Base-by-base conservation (phyloP, 129 eudicot genomes). In the Helichrysum umbraculigerum region DNA sequence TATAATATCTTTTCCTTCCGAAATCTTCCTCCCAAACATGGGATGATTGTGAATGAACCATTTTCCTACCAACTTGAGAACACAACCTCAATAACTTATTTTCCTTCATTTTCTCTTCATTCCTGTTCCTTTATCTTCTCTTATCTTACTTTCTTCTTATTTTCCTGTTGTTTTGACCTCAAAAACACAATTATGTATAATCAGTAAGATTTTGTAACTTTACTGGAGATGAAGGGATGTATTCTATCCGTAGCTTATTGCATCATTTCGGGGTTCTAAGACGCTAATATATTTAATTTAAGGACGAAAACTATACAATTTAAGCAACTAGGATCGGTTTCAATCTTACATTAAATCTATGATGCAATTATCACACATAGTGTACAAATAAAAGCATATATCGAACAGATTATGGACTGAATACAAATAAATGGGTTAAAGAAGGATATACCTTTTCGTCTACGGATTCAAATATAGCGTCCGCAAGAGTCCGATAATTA, bases 401-500 rank as follows among this genome's bases (percentile, higher is more conserved):
- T 47, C 21, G 11, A 50, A 14, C 20, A 14, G 17, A n/a, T 28
- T 37, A 52, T 39, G 69, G 9, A 71, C 5, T 29, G 42, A 58
- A 76, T 39, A 44, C 62, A n/a, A 64, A 6, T 14, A n/a, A 14
- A 47, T 61, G 41, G 44, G 21, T 33, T 19, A 63, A 14, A 66
- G 44, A 39, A 78, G 16, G 41, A 71, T 67, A 39, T 68, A 90
- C 96, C 92, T 86, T 62, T 29, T 86, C 89, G 12, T 88, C 92
- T 28, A 56, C 52, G 4, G 39, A n/a, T 47, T 90, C 92, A 57
- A 90, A 88, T 61, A 93, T 90, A 47, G 92, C 87, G 84, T 90
- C 96, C 42, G 77, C 97, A 73, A 93, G 98, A 7, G 85, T 71
- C 17, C 86, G 87, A 63, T 83, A 93, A 12, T 93, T 93, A 7